phyloP scores from a whole-genome alignment of 257 asterid genomes.

The Penstemon newberryi region DNA sequence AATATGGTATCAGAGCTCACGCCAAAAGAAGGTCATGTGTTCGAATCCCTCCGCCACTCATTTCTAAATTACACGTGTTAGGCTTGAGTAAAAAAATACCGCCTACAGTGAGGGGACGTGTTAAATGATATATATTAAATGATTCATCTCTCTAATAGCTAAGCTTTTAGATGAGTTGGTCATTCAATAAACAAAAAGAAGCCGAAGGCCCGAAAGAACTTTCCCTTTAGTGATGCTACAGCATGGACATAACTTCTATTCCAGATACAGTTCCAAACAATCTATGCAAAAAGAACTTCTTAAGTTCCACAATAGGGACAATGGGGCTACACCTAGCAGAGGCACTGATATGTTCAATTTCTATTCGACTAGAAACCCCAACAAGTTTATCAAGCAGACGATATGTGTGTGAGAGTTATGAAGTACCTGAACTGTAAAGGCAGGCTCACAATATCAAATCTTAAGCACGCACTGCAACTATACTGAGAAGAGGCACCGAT shows the following conservation, averaged over 20 bases:
- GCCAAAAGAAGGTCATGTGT: too few relatives aligned
- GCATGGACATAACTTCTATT: constrained; percentile 3
- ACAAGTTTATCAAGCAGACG: not conserved
- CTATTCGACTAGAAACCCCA: not conserved
- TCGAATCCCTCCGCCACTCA: too few relatives aligned
- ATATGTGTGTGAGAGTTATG: not conserved
- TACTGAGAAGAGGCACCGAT: constrained; percentile 2
- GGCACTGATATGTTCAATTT: not conserved
- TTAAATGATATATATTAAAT: too few relatives aligned
- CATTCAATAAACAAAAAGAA: too few relatives aligned
- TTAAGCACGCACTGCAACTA: constrained; percentile 23
- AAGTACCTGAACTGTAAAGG: constrained; percentile 25
- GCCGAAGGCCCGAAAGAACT: too few relatives aligned
- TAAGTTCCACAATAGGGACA: constrained; percentile 5
- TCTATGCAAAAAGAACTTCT: constrained; percentile 1
- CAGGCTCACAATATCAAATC: constrained; percentile 16
- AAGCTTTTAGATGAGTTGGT: too few relatives aligned
- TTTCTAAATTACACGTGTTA: too few relatives aligned
- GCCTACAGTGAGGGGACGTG: too few relatives aligned
- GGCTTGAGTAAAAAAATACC: too few relatives aligned
- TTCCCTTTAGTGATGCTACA: not conserved
- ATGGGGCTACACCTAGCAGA: too few relatives aligned
- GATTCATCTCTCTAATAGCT: too few relatives aligned
- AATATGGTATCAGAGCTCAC: too few relatives aligned
- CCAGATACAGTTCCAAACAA: not conserved